Evolutionary conservation across 352 stramenopile genomes (phyloP), one percentile per base, ranked within the genome.

Genomic region (Pythium periplocum): DNA sequence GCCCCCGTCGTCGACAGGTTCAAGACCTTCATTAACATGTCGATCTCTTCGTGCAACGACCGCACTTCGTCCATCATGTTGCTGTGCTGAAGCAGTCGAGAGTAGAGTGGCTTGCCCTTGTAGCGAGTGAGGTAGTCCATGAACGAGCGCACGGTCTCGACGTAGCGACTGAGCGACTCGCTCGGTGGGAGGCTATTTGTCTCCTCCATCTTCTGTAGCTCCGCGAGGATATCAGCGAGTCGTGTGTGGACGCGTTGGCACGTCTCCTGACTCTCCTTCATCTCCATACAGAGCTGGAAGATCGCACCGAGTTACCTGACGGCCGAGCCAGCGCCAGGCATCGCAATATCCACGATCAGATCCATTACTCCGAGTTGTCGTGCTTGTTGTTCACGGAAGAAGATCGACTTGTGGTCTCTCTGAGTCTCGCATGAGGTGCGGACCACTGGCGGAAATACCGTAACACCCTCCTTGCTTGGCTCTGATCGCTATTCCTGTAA

Each of bases 221-320:
- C 52, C n/a, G 31, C 12, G 34, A 51, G 43, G 31, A 58, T 58
- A 44, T 51, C 44, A 36, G 8, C n/a, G 12, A 58, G 45, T n/a
- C 45, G 53, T 12, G 41, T 30, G 45, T 48, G 39, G 5, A 45
- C 45, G 53, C 53, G 53, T 1, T 4, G 11, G 38, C 53, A 53
- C n/a, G 36, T 44, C 17, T 6, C 4, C 11, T 58, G 32, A 12
- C 34, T 26, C 10, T 58, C 52, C 11, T 51, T 38, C 43, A 58
- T 51, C 34, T 46, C n/a, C n/a, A 12, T 6, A 37, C 52, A 58
- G 35, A 51, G 42, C 52, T 30, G 17, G 11, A 11, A 35, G 41
- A 51, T 39, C 32, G 43, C 32, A 34, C 10, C 35, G 12, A 51
- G 47, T 48, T n/a, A n/a, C n/a, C 17, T 26, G 17, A 26, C 17